phyloP scores from a whole-genome alignment of 2,329 filamentous ascomycete genomes.

The Huntiella bhutanensis region DNA sequence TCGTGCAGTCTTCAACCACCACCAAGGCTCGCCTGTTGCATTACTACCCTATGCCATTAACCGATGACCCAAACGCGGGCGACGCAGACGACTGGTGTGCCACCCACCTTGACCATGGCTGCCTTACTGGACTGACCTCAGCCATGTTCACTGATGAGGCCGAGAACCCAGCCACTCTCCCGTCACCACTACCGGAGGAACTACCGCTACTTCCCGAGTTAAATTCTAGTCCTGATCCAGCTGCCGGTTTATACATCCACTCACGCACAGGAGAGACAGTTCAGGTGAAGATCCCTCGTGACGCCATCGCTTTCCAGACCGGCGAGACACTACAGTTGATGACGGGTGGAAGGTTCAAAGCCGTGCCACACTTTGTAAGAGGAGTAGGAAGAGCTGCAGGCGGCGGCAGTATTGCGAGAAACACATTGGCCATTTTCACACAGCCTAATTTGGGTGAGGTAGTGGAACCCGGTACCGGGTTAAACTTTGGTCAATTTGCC shows the following conservation, averaged over 20 bases:
- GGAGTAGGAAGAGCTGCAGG: conserved; percentile 41
- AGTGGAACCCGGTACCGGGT: conserved; percentile 47
- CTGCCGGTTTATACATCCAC: conserved; percentile 83
- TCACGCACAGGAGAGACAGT: conserved; percentile 63
- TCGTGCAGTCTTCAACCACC: conserved; percentile 68
- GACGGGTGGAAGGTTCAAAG: conserved; percentile 76
- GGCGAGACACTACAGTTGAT: conserved; percentile 83
- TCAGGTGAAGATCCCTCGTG: conserved; percentile 81
- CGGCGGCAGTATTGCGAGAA: conserved; percentile 40
- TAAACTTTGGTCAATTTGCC: conserved; percentile 62
- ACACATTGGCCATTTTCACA: conserved; percentile 91
- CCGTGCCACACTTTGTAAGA: conserved; percentile 87
- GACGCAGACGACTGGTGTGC: conserved; percentile 86
- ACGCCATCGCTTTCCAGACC: conserved; percentile 91
- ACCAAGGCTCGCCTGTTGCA: conserved; percentile 85
- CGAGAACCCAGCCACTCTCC: conserved; percentile 15
- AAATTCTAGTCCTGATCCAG: conserved; percentile 56
- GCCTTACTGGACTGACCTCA: conserved; percentile 79
- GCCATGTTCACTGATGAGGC: conserved; percentile 90
- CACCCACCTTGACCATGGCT: conserved; percentile 78
- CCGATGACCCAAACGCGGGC: conserved; percentile 19
- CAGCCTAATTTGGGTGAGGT: conserved; percentile 79
- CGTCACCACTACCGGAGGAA: conserved; percentile 14
- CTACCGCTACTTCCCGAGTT: conserved; percentile 49
- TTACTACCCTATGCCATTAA: conserved; percentile 55